Percentiles rank a stretch among this genome's conserved stretches.
Evolutionary conservation across 345 rosid genomes (phyloP).

Genomic region (Adansonia digitata): DNA sequence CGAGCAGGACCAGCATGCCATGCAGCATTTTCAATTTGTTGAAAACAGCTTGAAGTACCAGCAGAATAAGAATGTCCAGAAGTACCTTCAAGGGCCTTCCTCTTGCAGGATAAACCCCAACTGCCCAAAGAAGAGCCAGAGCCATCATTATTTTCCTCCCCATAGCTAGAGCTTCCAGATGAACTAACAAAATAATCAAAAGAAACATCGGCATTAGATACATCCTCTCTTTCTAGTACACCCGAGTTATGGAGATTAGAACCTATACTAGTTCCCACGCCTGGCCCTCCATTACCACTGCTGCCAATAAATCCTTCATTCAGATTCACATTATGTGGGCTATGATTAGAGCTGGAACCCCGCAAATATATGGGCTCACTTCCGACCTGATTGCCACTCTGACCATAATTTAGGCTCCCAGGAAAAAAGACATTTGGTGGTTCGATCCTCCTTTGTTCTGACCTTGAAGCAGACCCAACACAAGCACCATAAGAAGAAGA

Average conservation of each 20-base stretch:
- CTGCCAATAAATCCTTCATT: conserved; percentile 35
- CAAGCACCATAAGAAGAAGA: conserved; percentile 32
- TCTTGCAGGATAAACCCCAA: conserved; percentile 85
- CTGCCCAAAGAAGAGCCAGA: conserved; percentile 50
- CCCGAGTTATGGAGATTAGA: conserved; percentile 22
- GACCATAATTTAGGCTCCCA: conserved; percentile 23
- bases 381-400: conserved; percentile 35
- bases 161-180: conserved; percentile 50
- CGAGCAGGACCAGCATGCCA: conserved; percentile 32
- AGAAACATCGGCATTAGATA: conserved; percentile 22
- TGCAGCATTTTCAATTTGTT: conserved; percentile 43
- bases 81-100: conserved; percentile 83
- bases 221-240: conserved; percentile 29
- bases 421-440: conserved; percentile 31
- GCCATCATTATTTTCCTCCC: conserved; percentile 52
- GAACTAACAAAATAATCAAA: conserved; percentile 42
- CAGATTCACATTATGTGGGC: conserved; percentile 31
- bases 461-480: conserved; percentile 35
- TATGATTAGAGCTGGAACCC: conserved; percentile 50
- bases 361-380: conserved; percentile 39
- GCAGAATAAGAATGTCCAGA: conserved; percentile 52
- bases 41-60: conserved; percentile 47
- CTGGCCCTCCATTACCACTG: conserved; percentile 26
- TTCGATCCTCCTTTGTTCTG: conserved; percentile 49
- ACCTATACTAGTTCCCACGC: conserved; percentile 27